Evolutionary conservation across 257 asterid species (phyloP).

Genomic region (Lantana camara): DNA sequence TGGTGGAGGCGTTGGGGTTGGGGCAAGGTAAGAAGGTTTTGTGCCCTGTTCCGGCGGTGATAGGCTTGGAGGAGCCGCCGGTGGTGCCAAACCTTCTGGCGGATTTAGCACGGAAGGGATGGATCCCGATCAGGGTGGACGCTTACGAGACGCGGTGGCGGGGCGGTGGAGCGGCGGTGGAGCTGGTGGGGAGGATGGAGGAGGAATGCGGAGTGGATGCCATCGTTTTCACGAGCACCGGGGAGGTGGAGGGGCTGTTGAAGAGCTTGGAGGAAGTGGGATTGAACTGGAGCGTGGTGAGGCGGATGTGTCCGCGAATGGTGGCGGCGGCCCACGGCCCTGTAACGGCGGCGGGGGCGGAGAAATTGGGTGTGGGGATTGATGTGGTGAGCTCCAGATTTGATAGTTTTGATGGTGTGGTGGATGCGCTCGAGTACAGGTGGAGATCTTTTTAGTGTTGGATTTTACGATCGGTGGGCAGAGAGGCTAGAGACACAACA

Average conservation of each 20-base stretch:
- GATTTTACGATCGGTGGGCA: neutral
- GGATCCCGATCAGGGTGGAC: slow-evolving; percentile 55
- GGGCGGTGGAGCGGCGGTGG: slow-evolving; percentile 48
- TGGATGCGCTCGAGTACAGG: slow-evolving; percentile 55
- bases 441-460: slow-evolving; percentile 39
- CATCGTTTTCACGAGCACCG: slow-evolving; percentile 76
- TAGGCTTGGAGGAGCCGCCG: slow-evolving; percentile 75
- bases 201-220: slow-evolving; percentile 69
- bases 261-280: slow-evolving; percentile 69
- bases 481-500: too few relatives aligned
- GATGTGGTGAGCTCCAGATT: slow-evolving; percentile 75
- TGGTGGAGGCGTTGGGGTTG: slow-evolving; percentile 59
- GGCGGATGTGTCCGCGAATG: slow-evolving; percentile 70
- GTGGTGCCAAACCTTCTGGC: slow-evolving; percentile 67
- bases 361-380: slow-evolving; percentile 69
- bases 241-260: slow-evolving; percentile 86
- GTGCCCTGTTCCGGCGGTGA: slow-evolving; percentile 75
- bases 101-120: slow-evolving; percentile 53
- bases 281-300: slow-evolving; percentile 64
- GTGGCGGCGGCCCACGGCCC: slow-evolving; percentile 89
- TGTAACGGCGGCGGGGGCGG: slow-evolving; percentile 87
- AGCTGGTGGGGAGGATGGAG: slow-evolving; percentile 47
- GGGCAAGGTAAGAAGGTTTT: slow-evolving; percentile 58
- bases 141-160: slow-evolving; percentile 82
- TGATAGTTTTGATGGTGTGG: slow-evolving; percentile 70